phyloP scores from a whole-genome alignment of 768 basidiomycete genomes.

The Chalciporus pseudorubinellus region DNA sequence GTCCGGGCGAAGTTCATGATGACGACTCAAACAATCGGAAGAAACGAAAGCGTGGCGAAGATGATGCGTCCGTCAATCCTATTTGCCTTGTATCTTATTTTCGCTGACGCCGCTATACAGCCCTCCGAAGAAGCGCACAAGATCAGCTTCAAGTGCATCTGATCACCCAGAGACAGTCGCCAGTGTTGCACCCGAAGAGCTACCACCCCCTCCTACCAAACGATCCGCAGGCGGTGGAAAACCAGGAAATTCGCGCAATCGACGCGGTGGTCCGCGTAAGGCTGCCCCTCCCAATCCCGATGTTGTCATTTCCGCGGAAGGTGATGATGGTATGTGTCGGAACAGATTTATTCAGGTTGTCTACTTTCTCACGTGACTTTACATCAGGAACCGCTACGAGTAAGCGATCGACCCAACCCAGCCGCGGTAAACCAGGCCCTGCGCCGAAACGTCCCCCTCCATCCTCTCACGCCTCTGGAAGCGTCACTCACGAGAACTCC shows the following conservation, averaged over 20 bases:
- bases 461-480: constrained; percentile 31
- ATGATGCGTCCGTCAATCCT: constrained; percentile 56
- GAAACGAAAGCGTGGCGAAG: constrained; percentile 76
- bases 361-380: constrained; percentile 36
- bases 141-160: constrained; percentile 72
- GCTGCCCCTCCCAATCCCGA: constrained; percentile 21
- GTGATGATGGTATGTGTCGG: constrained; percentile 59
- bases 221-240: constrained; percentile 23
- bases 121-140: constrained; percentile 63
- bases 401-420: constrained; percentile 41
- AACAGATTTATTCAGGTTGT: constrained; percentile 11
- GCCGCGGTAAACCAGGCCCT: constrained; percentile 34
- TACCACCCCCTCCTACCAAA: constrained; percentile 38
- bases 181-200: constrained; percentile 39
- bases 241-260: constrained; percentile 28
- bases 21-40: constrained; percentile 53
- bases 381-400: constrained; percentile 35
- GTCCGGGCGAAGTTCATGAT: constrained; percentile 43
- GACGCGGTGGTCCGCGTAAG: constrained; percentile 33
- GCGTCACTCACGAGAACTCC: constrained; percentile 42
- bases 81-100: neutral
- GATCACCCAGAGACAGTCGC: constrained; percentile 48
- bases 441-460: constrained; percentile 31
- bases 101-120: constrained; percentile 30
- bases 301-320: constrained; percentile 39